Evolutionary conservation across 441 rosid genomes (phyloP).

Genomic region (Adansonia gregorii): DNA sequence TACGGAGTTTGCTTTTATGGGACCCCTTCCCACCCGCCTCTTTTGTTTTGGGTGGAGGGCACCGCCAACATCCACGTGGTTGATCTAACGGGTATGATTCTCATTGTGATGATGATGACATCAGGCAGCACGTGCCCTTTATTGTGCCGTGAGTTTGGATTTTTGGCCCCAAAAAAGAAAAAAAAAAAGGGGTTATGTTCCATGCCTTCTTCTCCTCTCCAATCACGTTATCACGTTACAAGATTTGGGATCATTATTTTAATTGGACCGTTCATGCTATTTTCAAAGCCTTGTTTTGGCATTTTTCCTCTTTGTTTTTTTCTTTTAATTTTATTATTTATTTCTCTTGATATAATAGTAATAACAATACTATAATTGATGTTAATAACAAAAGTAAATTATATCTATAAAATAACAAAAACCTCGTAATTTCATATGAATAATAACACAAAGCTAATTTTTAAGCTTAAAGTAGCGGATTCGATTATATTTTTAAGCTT

Average conservation of each 20-base stretch:
- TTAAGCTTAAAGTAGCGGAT: too few species aligned
- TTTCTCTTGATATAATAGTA: background rate
- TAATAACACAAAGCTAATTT: too few species aligned
- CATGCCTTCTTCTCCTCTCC: background rate
- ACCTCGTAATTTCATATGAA: background rate
- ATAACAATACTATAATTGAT: background rate
- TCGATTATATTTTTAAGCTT: too few species aligned
- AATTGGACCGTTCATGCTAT: background rate
- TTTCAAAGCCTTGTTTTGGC: background rate
- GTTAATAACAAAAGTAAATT: background rate
- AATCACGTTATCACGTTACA: background rate
- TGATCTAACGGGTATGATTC: slow-evolving; percentile 27
- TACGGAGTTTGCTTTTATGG: background rate
- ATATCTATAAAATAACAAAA: background rate
- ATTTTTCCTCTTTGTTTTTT: background rate
- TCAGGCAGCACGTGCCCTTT: slow-evolving; percentile 27
- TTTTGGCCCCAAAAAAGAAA: too few species aligned
- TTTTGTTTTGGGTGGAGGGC: background rate
- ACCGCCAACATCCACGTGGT: slow-evolving; percentile 18
- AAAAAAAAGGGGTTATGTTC: too few species aligned
- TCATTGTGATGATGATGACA: background rate
- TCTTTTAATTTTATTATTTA: background rate
- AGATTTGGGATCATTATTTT: slow-evolving; percentile 12
- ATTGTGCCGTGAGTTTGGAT: slow-evolving; percentile 37
- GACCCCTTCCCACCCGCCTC: background rate